A percentile compares a stretch with the other conserved stretches of the same genome.
These are phyloP conservation scores for Sarocladium strictum DNA, from an alignment of 2,329 filamentous ascomycete genomes.

Conservation along the genomic window DNA sequence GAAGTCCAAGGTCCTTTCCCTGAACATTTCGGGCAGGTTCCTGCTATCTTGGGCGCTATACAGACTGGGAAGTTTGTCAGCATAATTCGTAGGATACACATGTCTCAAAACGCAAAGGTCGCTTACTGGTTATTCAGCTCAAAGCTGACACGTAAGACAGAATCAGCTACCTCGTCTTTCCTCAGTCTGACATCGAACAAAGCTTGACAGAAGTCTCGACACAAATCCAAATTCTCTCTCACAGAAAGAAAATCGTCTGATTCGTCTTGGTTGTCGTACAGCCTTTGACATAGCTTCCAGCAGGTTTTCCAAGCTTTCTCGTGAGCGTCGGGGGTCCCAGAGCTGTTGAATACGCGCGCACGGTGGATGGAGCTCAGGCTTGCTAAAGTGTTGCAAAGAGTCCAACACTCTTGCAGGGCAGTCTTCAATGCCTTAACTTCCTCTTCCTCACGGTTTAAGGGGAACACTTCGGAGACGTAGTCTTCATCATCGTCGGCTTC, in stretches of 20 bases:
- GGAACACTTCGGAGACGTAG: slow-evolving; percentile 37
- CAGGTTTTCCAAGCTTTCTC: slow-evolving; percentile 91
- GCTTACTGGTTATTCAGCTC: slow-evolving; percentile 85
- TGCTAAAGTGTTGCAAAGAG: slow-evolving; percentile 83
- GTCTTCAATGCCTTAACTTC: slow-evolving; percentile 65
- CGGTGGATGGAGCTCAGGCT: slow-evolving; percentile 79
- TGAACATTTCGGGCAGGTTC: slow-evolving; percentile 76
- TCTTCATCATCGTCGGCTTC: slow-evolving; percentile 51
- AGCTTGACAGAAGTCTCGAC: slow-evolving; percentile 85
- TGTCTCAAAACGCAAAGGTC: not conserved
- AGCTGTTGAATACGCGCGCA: slow-evolving; percentile 69
- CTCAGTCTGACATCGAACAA: slow-evolving; percentile 80
- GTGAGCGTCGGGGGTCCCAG: slow-evolving; percentile 68
- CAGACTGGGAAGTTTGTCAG: slow-evolving; percentile 42
- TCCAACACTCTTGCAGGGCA: slow-evolving; percentile 87
- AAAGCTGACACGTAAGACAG: slow-evolving; percentile 84
- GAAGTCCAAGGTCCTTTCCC: slow-evolving; percentile 86
- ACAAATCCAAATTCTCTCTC: slow-evolving; percentile 73
- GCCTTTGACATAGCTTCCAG: slow-evolving; percentile 84
- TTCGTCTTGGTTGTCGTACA: slow-evolving; percentile 77
- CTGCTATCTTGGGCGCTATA: slow-evolving; percentile 83
- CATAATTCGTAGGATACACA: not conserved
- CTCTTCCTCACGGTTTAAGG: slow-evolving; percentile 40
- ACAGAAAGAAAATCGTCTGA: slow-evolving; percentile 61
- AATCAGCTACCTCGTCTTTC: slow-evolving; percentile 75